A percentile compares a stretch with the other conserved stretches of the same genome.
Evolutionary conservation across 2,329 filamentous ascomycete species (phyloP).

Genomic region (Emericellopsis cladophorae): DNA sequence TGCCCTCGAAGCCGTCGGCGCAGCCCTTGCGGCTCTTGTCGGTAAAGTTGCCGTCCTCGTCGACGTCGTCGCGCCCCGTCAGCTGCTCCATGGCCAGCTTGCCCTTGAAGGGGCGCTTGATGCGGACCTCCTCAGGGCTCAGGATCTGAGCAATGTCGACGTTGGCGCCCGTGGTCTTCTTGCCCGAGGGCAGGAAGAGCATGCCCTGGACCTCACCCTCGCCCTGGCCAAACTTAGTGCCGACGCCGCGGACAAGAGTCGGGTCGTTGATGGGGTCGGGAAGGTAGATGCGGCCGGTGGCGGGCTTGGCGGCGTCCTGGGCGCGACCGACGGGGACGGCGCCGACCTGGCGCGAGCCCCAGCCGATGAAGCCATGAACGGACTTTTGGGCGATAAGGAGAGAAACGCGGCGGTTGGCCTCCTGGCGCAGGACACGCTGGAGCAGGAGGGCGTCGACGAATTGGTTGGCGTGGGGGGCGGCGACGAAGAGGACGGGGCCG

Average conservation of each 20-base stretch:
- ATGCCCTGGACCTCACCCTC: constrained; percentile 69
- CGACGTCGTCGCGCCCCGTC: constrained; percentile 65
- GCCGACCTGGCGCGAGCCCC: constrained; percentile 71
- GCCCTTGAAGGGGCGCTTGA: constrained; percentile 81
- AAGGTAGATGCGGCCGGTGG: constrained; percentile 70
- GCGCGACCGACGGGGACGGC: constrained; percentile 89
- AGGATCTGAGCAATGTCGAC: constrained; percentile 74
- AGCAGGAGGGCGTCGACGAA: constrained; percentile 93
- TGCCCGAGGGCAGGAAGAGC: constrained; percentile 74
- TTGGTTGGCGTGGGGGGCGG: constrained; percentile 94
- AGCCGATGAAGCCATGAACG: constrained; percentile 85
- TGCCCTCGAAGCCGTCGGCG: constrained; percentile 57
- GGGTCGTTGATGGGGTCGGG: constrained; percentile 80
- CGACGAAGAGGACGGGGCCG: constrained; percentile 89
- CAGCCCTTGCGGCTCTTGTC: constrained; percentile 39
- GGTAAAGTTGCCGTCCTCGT: constrained; percentile 50
- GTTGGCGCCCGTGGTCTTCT: constrained; percentile 64
- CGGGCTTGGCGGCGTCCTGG: constrained; percentile 76
- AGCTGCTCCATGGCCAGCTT: constrained; percentile 65
- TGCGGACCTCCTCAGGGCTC: constrained; percentile 65
- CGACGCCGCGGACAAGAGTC: constrained; percentile 64
- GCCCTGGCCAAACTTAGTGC: constrained; percentile 65
- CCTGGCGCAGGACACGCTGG: constrained; percentile 77
- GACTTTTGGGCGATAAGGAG: constrained; percentile 94
- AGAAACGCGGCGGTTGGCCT: constrained; percentile 78